A percentile compares a stretch with the other conserved stretches of the same genome.
These are phyloP conservation scores for Geosiphon pyriformis DNA, from an alignment of 192 early-diverging fungal genomes.

Conservation along the genomic window DNA sequence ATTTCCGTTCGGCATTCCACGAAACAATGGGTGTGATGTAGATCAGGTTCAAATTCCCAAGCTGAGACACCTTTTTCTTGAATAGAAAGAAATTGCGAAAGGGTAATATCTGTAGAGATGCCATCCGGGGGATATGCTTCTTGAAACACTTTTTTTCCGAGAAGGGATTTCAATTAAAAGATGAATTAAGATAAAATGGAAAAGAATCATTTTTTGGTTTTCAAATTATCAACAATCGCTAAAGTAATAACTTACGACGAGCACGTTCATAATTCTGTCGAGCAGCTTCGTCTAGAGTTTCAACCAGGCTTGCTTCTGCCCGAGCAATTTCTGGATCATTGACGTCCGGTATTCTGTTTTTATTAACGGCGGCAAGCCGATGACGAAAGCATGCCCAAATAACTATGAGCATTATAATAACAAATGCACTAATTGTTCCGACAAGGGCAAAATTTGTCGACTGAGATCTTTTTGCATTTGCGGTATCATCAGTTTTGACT, in stretches of 20 bases:
- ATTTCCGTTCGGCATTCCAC: slow-evolving; percentile 69
- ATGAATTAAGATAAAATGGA: too few species aligned
- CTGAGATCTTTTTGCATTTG: background rate
- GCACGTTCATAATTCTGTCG: slow-evolving; percentile 43
- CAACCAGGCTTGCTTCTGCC: slow-evolving; percentile 25
- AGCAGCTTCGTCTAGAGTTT: slow-evolving; percentile 37
- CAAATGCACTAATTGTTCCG: background rate
- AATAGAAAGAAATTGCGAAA: slow-evolving; percentile 68
- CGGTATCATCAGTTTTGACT: background rate
- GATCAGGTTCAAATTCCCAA: slow-evolving; percentile 73
- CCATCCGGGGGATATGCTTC: slow-evolving; percentile 66
- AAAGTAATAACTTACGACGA: slow-evolving; percentile 29
- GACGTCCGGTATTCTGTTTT: slow-evolving; percentile 25
- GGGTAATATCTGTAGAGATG: slow-evolving; percentile 68
- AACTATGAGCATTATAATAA: background rate
- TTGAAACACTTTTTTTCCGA: slow-evolving; percentile 53
- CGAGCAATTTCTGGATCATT: slow-evolving; percentile 37
- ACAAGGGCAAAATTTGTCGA: background rate
- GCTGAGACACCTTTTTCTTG: slow-evolving; percentile 79
- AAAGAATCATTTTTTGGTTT: too few species aligned
- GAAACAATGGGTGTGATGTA: slow-evolving; percentile 52
- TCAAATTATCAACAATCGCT: background rate
- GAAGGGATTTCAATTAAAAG: background rate
- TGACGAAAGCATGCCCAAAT: slow-evolving; percentile 11
- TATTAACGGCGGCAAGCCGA: slow-evolving; percentile 8